phyloP scores from a whole-genome alignment of 2,329 filamentous ascomycete species.

The Aspergillus awamori region DNA sequence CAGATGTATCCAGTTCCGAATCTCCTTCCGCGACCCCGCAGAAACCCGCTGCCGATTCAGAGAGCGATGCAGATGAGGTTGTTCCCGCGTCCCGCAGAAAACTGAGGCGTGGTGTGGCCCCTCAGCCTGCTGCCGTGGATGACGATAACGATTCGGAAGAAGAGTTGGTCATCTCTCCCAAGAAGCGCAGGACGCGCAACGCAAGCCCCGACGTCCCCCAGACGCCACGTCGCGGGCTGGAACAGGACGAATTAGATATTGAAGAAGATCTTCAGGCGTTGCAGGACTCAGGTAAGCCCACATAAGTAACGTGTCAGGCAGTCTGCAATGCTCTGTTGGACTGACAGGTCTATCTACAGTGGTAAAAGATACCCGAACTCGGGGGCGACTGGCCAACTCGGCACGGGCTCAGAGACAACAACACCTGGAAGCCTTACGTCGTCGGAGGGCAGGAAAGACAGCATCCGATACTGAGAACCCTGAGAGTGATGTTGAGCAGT shows the following conservation, averaged over 20 bases:
- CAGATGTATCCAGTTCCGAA: slow-evolving; percentile 11
- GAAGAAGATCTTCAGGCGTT: slow-evolving; percentile 51
- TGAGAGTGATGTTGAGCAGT: slow-evolving; percentile 20
- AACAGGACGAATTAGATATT: slow-evolving; percentile 45
- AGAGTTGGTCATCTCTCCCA: slow-evolving; percentile 31
- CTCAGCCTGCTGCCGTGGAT: slow-evolving; percentile 28
- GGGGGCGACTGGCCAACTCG: slow-evolving; percentile 44
- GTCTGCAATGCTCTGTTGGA: neutral
- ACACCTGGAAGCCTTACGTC: slow-evolving; percentile 47
- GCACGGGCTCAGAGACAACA: slow-evolving; percentile 42
- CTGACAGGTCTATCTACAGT: slow-evolving; percentile 25
- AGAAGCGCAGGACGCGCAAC: slow-evolving; percentile 28
- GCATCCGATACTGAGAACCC: slow-evolving; percentile 31
- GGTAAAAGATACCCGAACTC: slow-evolving; percentile 44
- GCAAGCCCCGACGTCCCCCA: slow-evolving; percentile 21
- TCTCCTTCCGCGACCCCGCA: slow-evolving; percentile 4
- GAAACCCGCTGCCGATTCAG: slow-evolving; percentile 11
- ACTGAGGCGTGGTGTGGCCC: slow-evolving; percentile 32
- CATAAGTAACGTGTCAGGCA: neutral
- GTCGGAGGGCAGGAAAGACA: slow-evolving; percentile 47
- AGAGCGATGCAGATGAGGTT: slow-evolving; percentile 36
- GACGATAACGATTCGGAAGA: slow-evolving; percentile 36
- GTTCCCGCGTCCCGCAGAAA: slow-evolving; percentile 29
- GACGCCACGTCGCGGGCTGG: slow-evolving; percentile 27
- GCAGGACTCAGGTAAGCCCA: slow-evolving; percentile 44